Conservation (phyloP, 2,329 filamentous ascomycete genomes). For the Claviceps sp. region DNA sequence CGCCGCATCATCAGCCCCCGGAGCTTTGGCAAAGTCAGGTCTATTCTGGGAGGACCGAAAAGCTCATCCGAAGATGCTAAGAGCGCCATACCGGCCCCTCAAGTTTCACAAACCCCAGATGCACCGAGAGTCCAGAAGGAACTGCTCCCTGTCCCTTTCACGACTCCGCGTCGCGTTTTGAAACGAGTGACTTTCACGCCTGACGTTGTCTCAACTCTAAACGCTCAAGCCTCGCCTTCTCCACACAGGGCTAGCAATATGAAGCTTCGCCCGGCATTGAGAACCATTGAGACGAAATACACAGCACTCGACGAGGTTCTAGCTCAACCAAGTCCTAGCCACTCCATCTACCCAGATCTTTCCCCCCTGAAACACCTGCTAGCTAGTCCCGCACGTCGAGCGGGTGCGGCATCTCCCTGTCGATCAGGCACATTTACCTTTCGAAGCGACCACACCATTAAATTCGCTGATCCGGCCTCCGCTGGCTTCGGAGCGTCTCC, state of each 20-base stretch:
- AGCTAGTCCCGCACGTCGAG: constrained; percentile 11
- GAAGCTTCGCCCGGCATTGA: constrained; percentile 23
- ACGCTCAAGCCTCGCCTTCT: constrained; percentile 39
- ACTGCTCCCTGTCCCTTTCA: constrained; percentile 38
- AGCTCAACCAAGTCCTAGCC: constrained; percentile 14
- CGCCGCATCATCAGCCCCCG: constrained; percentile 32
- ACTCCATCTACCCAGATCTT: constrained; percentile 41
- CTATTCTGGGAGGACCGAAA: constrained; percentile 36
- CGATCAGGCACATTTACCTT: constrained; percentile 49
- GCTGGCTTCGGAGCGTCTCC: constrained; percentile 42
- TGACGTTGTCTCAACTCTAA: constrained; percentile 40
- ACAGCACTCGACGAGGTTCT: constrained; percentile 16
- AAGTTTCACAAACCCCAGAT: constrained; percentile 33
- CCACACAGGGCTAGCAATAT: constrained; percentile 37
- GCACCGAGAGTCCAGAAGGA: constrained; percentile 35
- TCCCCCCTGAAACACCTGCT: constrained; percentile 25
- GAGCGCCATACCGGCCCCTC: constrained; percentile 35
- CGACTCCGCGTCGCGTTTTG: constrained; percentile 53
- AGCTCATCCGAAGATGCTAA: constrained; percentile 23
- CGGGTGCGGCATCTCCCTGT: constrained; percentile 21
- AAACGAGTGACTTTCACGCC: constrained; percentile 77
- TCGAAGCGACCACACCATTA: constrained; percentile 51
- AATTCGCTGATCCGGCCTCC: constrained; percentile 34
- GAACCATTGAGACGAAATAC: constrained; percentile 14
- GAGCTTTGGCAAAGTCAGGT: constrained; percentile 43